Conservation (phyloP, 805 yeast genomes). For the Sungouiozyma intestinalis region DNA sequence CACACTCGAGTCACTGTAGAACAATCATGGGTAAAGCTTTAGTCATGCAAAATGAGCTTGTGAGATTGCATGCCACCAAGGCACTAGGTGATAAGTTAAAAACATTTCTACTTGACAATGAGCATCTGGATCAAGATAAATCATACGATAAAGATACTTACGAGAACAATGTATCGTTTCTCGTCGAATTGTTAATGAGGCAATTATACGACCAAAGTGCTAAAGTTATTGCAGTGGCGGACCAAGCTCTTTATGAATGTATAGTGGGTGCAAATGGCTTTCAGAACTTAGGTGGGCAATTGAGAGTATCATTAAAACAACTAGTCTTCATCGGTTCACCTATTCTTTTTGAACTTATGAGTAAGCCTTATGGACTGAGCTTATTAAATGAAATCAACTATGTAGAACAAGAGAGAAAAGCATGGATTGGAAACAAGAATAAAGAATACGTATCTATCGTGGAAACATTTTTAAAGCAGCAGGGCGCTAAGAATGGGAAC, state of each 20-base stretch:
- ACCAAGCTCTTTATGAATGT: constrained; percentile 44
- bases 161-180: not conserved
- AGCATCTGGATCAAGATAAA: constrained; percentile 6
- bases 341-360: constrained; percentile 51
- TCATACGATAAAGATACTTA: not conserved
- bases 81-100: constrained; percentile 31
- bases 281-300: constrained; percentile 21
- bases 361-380: constrained; percentile 59
- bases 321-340: constrained; percentile 43
- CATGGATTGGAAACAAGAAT: constrained; percentile 48
- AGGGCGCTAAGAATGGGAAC: not conserved
- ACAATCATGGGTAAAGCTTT: constrained; percentile 57
- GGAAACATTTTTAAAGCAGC: constrained; percentile 30
- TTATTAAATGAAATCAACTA: constrained; percentile 50
- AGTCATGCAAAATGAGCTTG: constrained; percentile 39
- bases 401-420: constrained; percentile 52
- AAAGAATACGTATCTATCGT: constrained; percentile 38
- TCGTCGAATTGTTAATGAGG: constrained; percentile 4
- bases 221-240: constrained; percentile 46
- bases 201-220: constrained; percentile 42
- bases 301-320: constrained; percentile 29
- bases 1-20: constrained; percentile 54
- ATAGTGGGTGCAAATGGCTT: constrained; percentile 25
- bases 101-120: constrained; percentile 19
- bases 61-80: constrained; percentile 50